A percentile compares a stretch with the other conserved stretches of the same genome.
phyloP scores from a whole-genome alignment of 1,139 yeast genomes.

The Yamadazyma taylorii region DNA sequence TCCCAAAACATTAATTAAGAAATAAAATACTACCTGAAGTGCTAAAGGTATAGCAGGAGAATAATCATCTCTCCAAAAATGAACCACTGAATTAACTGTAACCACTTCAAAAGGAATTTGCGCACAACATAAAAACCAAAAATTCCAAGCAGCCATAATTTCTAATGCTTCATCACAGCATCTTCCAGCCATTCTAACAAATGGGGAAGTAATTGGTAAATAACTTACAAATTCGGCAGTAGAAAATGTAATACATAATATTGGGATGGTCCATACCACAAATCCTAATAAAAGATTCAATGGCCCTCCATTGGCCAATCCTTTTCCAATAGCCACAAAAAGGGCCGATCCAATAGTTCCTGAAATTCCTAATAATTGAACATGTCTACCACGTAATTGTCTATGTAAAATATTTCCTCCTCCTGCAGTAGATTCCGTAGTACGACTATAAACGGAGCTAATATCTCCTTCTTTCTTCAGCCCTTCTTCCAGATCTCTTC shows the following conservation, averaged over 20 bases:
- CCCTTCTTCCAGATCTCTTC: neutral
- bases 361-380: constrained; percentile 50
- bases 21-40: constrained; percentile 66
- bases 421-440: constrained; percentile 17
- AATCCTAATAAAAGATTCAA: constrained; percentile 45
- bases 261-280: constrained; percentile 52
- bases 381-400: constrained; percentile 35
- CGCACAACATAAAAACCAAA: constrained; percentile 75
- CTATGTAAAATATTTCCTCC: constrained; percentile 19
- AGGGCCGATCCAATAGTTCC: constrained; percentile 53
- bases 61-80: constrained; percentile 77
- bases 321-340: constrained; percentile 48
- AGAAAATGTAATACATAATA: constrained; percentile 62
- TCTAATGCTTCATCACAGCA: constrained; percentile 69
- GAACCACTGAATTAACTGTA: constrained; percentile 77
- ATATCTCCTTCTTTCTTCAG: constrained; percentile 7
- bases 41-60: constrained; percentile 65
- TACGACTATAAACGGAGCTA: constrained; percentile 16
- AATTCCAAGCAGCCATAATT: constrained; percentile 79
- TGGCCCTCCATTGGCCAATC: constrained; percentile 48
- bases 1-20: constrained; percentile 63
- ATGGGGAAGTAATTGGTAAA: constrained; percentile 69
- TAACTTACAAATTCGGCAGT: constrained; percentile 85
- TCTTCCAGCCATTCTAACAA: constrained; percentile 56
- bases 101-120: constrained; percentile 82